Conservation (phyloP, 169 alveolate genomes). For the Eimeria necatrix region DNA sequence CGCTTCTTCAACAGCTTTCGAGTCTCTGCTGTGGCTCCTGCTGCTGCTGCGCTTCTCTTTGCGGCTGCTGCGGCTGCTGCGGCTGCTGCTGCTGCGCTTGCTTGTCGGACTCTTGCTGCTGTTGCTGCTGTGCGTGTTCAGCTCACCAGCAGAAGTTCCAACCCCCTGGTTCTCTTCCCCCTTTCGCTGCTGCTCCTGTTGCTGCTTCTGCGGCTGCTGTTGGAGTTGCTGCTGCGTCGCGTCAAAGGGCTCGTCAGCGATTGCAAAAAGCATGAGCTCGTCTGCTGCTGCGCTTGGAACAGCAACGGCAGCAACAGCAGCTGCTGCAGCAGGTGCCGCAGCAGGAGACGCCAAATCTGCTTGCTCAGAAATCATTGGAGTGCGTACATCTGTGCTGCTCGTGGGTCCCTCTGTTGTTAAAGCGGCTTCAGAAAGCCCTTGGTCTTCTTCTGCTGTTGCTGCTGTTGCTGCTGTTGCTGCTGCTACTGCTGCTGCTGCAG, state of each 20-base stretch:
- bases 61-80: slow-evolving; percentile 53
- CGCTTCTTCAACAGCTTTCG: not conserved
- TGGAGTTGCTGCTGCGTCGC: slow-evolving; percentile 18
- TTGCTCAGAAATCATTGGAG: not conserved
- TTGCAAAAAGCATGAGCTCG: slow-evolving; percentile 29
- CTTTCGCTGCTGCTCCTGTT: not conserved
- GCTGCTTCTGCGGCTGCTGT: slow-evolving; percentile 15
- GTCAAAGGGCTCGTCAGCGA: slow-evolving; percentile 15
- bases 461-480: not conserved
- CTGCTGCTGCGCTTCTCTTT: not conserved
- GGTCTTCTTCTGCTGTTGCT: not conserved
- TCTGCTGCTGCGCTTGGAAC: not conserved
- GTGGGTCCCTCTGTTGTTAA: slow-evolving; percentile 39
- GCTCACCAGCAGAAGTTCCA: not conserved
- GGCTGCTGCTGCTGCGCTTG: slow-evolving; percentile 52
- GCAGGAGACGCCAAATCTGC: not conserved
- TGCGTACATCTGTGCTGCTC: slow-evolving; percentile 19
- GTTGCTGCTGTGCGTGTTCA: not conserved
- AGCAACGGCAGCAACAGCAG: not conserved
- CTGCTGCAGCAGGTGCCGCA: not conserved
- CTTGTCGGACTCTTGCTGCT: slow-evolving; percentile 7
- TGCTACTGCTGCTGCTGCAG: not conserved
- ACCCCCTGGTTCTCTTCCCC: not conserved
- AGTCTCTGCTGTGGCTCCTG: not conserved
- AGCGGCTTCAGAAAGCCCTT: not conserved